These are phyloP conservation scores for Trichophyton mentagrophytes DNA, from an alignment of 2,329 filamentous ascomycete genomes.

Conservation along the genomic window DNA sequence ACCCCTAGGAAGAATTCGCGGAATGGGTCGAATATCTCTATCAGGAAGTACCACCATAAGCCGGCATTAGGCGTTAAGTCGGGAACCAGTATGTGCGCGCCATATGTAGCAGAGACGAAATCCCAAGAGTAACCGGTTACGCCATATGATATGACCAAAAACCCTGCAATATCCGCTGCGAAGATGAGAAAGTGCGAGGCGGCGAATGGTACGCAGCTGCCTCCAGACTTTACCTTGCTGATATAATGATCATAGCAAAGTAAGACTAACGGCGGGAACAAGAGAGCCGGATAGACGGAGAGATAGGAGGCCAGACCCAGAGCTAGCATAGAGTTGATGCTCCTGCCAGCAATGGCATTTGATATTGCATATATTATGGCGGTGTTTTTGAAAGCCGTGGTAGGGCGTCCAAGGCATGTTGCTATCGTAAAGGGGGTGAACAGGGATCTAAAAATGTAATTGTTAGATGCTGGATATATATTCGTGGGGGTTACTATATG, in stretches of 20 bases:
- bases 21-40: slow-evolving; percentile 98
- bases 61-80: slow-evolving; percentile 92
- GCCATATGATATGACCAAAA: slow-evolving; percentile 60
- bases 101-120: slow-evolving; percentile 80
- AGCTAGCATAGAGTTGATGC: slow-evolving; percentile 66
- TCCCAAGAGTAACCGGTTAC: slow-evolving; percentile 71
- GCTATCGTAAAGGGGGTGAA: slow-evolving; percentile 92
- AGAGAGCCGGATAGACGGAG: slow-evolving; percentile 77
- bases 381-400: slow-evolving; percentile 75
- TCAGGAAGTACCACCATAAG: slow-evolving; percentile 99
- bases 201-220: slow-evolving; percentile 37
- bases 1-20: slow-evolving; percentile 92
- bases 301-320: slow-evolving; percentile 80
- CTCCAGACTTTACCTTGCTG: slow-evolving; percentile 21
- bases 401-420: slow-evolving; percentile 80
- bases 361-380: slow-evolving; percentile 75
- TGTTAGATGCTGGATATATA: not conserved
- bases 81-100: slow-evolving; percentile 77
- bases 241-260: slow-evolving; percentile 61
- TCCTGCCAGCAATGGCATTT: slow-evolving; percentile 62
- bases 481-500: not conserved
- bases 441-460: slow-evolving; percentile 51
- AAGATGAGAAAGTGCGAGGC: slow-evolving; percentile 43
- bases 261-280: slow-evolving; percentile 69
- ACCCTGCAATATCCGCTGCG: slow-evolving; percentile 40